Evolutionary conservation across 495 filamentous ascomycete genomes (phyloP).

Genomic region (Tuber borchii): DNA sequence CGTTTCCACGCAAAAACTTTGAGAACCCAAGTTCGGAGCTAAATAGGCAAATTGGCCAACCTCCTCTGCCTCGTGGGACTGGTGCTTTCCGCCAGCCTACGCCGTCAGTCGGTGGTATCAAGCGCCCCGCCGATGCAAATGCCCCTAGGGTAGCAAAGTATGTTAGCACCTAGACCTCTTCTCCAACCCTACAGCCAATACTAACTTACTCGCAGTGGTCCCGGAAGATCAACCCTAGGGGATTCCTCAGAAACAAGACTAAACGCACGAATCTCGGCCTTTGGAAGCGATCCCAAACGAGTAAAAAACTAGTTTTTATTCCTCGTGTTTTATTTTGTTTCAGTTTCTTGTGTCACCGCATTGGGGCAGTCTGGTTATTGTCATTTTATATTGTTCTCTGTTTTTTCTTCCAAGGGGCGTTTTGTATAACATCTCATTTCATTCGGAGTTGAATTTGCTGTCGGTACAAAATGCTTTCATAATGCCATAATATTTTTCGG

Average conservation of each 20-base stretch:
- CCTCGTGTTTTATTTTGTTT: not conserved
- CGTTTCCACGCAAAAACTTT: slow-evolving; percentile 34
- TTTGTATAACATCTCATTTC: slow-evolving; percentile 3
- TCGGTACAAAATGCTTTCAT: not conserved
- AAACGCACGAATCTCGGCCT: slow-evolving; percentile 27
- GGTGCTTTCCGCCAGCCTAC: slow-evolving; percentile 32
- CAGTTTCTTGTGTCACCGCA: not conserved
- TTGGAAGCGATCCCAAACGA: slow-evolving; percentile 35
- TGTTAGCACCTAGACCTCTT: not conserved
- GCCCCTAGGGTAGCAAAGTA: slow-evolving; percentile 14
- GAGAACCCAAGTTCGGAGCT: slow-evolving; percentile 32
- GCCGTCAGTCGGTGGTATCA: slow-evolving; percentile 29
- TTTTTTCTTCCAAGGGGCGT: not conserved
- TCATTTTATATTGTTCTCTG: not conserved
- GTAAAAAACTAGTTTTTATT: slow-evolving; percentile 1
- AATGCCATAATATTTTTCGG: not conserved
- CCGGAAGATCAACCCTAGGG: slow-evolving; percentile 27
- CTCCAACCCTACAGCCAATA: not conserved
- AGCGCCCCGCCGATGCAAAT: slow-evolving; percentile 27
- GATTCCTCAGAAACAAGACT: slow-evolving; percentile 29
- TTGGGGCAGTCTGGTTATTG: not conserved
- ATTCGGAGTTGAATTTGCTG: not conserved
- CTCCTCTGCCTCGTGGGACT: slow-evolving; percentile 31
- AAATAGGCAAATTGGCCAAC: slow-evolving; percentile 39
- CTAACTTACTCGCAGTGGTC: slow-evolving; percentile 17